These are phyloP conservation scores for Nitzschia putrida DNA, from an alignment of 108 stramenopile species.

Conservation along the genomic window DNA sequence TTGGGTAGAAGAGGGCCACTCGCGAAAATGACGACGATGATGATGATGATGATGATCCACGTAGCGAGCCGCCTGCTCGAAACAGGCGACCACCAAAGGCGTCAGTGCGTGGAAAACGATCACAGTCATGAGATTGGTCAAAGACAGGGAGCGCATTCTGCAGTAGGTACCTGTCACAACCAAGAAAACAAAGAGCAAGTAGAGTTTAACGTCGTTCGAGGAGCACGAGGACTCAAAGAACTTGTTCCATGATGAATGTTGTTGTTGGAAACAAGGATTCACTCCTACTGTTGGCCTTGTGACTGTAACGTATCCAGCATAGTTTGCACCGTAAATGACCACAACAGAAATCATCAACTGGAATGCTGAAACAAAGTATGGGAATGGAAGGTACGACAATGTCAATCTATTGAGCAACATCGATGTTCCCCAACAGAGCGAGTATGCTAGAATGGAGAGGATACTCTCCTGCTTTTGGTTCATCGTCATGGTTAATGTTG, in stretches of 20 bases:
- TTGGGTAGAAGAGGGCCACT: slow-evolving; percentile 74
- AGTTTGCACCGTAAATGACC: slow-evolving; percentile 61
- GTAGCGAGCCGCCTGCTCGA: slow-evolving; percentile 78
- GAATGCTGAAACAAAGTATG: slow-evolving; percentile 71
- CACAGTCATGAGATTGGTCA: slow-evolving; percentile 90
- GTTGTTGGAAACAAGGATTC: too few species aligned
- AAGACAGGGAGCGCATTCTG: slow-evolving; percentile 79
- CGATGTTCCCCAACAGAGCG: slow-evolving; percentile 75
- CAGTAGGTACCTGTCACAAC: slow-evolving; percentile 79
- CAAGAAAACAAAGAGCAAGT: slow-evolving; percentile 72
- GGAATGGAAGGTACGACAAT: slow-evolving; percentile 72
- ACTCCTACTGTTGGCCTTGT: too few species aligned
- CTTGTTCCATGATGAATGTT: too few species aligned
- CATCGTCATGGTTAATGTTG: too few species aligned
- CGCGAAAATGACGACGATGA: too few species aligned
- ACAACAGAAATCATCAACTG: slow-evolving; percentile 67
- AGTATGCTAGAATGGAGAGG: slow-evolving; percentile 65
- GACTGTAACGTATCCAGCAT: slow-evolving; percentile 44
- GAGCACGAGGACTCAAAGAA: too few species aligned
- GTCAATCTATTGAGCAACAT: slow-evolving; percentile 82
- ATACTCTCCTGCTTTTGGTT: slow-evolving; percentile 40
- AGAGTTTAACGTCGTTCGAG: slow-evolving; percentile 74
- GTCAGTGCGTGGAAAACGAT: slow-evolving; percentile 90
- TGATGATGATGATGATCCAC: too few species aligned
- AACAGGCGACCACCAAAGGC: slow-evolving; percentile 77